Conservation (phyloP, 495 filamentous ascomycete species). For the Penicillium malachiteum region DNA sequence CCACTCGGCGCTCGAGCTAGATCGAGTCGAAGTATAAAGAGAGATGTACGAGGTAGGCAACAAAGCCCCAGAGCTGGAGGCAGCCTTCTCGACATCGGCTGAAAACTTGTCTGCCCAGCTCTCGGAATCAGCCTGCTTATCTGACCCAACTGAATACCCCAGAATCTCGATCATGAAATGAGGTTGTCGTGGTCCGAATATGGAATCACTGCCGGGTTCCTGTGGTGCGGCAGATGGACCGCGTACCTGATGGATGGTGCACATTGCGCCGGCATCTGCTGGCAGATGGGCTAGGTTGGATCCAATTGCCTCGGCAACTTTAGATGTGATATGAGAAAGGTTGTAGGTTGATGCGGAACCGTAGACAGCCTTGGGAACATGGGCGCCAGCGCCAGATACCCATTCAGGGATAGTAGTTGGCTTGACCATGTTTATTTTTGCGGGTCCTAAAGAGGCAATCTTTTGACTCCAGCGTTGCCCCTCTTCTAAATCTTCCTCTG, state of each 20-base stretch:
- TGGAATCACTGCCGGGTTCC: conserved; percentile 11
- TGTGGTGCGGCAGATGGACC: conserved; percentile 12
- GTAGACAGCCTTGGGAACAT: conserved; percentile 18
- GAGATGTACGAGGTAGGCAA: conserved; percentile 33
- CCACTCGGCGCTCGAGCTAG: not conserved
- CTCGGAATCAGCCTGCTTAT: conserved; percentile 5
- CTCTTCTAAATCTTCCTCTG: conserved; percentile 21
- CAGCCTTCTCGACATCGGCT: conserved; percentile 14
- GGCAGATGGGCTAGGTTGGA: conserved; percentile 25
- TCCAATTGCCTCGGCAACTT: conserved; percentile 23
- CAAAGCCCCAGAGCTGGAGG: conserved; percentile 8
- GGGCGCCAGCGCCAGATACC: conserved; percentile 8
- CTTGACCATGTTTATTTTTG: conserved; percentile 28
- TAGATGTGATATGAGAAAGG: conserved; percentile 18
- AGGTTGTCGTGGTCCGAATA: conserved; percentile 32
- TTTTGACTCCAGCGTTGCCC: conserved; percentile 31
- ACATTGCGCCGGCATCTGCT: conserved; percentile 16
- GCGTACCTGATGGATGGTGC: conserved; percentile 35
- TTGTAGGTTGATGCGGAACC: conserved; percentile 27
- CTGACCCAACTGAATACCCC: conserved; percentile 4
- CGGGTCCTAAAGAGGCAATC: conserved; percentile 25
- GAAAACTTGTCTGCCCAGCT: conserved; percentile 26
- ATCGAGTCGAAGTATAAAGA: conserved; percentile 13
- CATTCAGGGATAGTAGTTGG: conserved; percentile 24
- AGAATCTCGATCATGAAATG: conserved; percentile 43